Base-by-base conservation (phyloP, 2,329 filamentous ascomycete species). In the Aspergillus viridinutans region DNA sequence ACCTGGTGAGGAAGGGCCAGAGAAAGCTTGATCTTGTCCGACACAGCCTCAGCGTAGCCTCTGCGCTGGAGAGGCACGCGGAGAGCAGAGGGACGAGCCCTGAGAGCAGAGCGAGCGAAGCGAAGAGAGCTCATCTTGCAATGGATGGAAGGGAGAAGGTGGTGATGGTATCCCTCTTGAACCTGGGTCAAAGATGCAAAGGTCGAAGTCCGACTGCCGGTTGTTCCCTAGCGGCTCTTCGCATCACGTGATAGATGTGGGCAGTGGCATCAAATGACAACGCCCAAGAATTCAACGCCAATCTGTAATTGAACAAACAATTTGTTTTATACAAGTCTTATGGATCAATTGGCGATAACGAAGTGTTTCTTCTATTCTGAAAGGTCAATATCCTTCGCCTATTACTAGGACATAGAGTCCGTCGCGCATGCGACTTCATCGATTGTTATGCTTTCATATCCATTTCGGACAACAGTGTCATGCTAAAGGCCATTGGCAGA, bases 1-100 rank as follows among this genome's bases (percentile, higher is more conserved):
- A 97, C 94, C 92, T 97, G 90, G 82, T 97, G 93, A 81, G 94
- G 94, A 71, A 99, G 90, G 77, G 90, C 87, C 82, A 99, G 84
- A 84, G 91, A 96, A 82, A 99, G 88, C 88, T 96, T 95, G 85
- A 99, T 96, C 87, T 93, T 93, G 85, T 93, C 90, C 73, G 87
- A 81, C 70, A 91, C 87, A 68, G 89, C 89, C 76, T 93, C 90
- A 72, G 90, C 94, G 78, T 99, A 99, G 71, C 88, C 88, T 84
- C 94, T 87, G 78, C 91, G 89, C 83, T 92, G 89, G 66, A 90
- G 73, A 69, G 89, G 86, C 68, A 86, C 83, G 77, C 88, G 85
- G 78, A 93, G 81, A 76, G 88, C 84, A 73, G 89, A 81, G 74
- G 92, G 88, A 73, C 88, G 89, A 74, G 86, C 90, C 80, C 91